Percentiles rank a stretch among this genome's conserved stretches.
phyloP scores from a whole-genome alignment of 495 filamentous ascomycete species.

The Penicillium odoratum region DNA sequence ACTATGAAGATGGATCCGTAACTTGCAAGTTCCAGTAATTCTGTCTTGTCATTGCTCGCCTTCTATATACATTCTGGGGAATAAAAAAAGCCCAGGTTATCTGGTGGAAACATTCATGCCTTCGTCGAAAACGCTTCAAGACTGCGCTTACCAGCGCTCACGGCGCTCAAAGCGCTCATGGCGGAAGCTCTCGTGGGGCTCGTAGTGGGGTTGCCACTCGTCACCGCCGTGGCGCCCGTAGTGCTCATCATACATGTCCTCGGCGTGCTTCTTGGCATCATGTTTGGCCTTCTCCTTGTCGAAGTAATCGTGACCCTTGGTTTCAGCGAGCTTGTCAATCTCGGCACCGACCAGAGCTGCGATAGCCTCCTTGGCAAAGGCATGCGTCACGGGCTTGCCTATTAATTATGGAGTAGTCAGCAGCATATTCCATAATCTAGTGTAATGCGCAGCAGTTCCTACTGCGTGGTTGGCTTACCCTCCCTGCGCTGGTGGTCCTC shows the following conservation, averaged over 20 bases:
- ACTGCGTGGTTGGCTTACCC: constrained; percentile 44
- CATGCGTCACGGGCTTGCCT: constrained; percentile 72
- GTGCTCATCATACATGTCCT: constrained; percentile 64
- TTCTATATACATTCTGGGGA: constrained; percentile 1
- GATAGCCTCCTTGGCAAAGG: constrained; percentile 75
- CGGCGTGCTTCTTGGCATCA: constrained; percentile 64
- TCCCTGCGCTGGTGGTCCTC: constrained; percentile 73
- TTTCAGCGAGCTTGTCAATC: constrained; percentile 78
- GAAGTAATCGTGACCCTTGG: constrained; percentile 59
- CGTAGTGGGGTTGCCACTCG: constrained; percentile 41
- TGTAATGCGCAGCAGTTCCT: background rate
- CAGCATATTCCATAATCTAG: background rate
- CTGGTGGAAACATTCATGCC: constrained; percentile 16
- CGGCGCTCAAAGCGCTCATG: constrained; percentile 8
- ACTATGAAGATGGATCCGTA: background rate
- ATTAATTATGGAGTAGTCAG: constrained; percentile 3
- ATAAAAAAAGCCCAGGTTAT: constrained; percentile 8
- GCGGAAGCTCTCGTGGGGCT: constrained; percentile 23
- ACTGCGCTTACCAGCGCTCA: constrained; percentile 20
- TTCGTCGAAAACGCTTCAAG: constrained; percentile 7
- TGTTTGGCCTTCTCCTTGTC: constrained; percentile 67
- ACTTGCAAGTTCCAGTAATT: constrained; percentile 2
- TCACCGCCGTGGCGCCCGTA: constrained; percentile 46
- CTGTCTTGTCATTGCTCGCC: constrained; percentile 4
- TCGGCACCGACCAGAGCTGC: constrained; percentile 70